Base-by-base conservation (phyloP, 2,329 filamentous ascomycete genomes). In the Penicillium sp. region DNA sequence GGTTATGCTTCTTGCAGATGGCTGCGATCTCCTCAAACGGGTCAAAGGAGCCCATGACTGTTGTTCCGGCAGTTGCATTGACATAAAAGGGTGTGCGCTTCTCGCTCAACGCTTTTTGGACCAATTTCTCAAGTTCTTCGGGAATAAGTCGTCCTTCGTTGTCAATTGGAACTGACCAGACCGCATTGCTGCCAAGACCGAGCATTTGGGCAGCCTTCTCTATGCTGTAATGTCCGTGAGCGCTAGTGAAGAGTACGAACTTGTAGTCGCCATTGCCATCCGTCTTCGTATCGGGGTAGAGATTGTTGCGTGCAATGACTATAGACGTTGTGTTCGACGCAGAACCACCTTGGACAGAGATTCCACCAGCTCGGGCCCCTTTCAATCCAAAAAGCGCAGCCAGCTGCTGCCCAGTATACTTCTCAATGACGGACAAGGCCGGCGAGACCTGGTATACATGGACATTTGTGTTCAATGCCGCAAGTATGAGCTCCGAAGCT, bases 361-460 rank as follows among this genome's bases (percentile, higher is more conserved):
- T 86, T 15, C 92, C 92, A 44, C 90, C 90, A 2, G 87, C 84
- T 47, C 84, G 82, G 5, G 88, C 85, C 0, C 90, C 90, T 5
- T 77, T 82, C 73, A 96, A 88, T 6, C 92, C 92, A 71, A 96
- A 96, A 23, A 93, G 82, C 2, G 81, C 78, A 1, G 94, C 94
- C 21, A 99, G 83, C 1, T 86, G 84, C 46, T 84, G 85, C 13
- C 90, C 87, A 0, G 92, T 96, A 56, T 87, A 85, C 76, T 97
- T 97, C 78, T 98, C 95, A 65, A 98, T 88, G 7, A 97, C 78
- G 0, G 92, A 92, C 54, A 98, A 82, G 7, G 91, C 93, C 0
- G 95, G 95, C 0, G 94, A 97, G 61, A 97, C 93, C 79, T 94
- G 90, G 81, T 93, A 98, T 64, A 98, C 92, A 76, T 98, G 95